Conservation (phyloP, 2,329 filamentous ascomycete species). For the Aspergillus pseudoviridinutans region DNA sequence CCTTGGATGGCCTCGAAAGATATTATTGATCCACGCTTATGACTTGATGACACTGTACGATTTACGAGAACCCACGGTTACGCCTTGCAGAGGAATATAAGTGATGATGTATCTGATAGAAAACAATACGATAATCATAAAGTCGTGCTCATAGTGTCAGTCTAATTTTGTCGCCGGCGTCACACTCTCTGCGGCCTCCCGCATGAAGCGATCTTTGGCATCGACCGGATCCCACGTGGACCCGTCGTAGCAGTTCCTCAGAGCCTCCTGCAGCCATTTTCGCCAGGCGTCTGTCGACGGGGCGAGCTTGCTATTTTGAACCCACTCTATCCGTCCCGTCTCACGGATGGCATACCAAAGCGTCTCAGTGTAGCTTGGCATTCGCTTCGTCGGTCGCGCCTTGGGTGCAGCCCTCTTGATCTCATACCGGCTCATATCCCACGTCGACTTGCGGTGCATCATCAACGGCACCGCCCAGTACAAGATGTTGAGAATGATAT, state of each 20-base stretch:
- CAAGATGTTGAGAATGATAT: conserved; percentile 57
- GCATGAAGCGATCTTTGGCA: neutral
- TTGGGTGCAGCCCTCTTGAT: conserved; percentile 43
- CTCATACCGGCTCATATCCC: conserved; percentile 55
- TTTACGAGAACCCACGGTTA: neutral
- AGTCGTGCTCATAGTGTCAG: neutral
- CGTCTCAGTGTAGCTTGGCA: conserved; percentile 50
- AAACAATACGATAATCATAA: neutral
- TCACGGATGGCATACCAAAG: conserved; percentile 58
- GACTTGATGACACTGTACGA: neutral
- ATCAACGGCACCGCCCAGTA: conserved; percentile 57
- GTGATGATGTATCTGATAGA: neutral
- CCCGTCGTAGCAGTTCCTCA: conserved; percentile 19
- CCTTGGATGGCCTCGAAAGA: neutral
- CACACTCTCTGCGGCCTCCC: neutral
- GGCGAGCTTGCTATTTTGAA: conserved; percentile 48
- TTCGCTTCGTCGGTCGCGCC: conserved; percentile 26
- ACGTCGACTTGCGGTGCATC: conserved; percentile 45
- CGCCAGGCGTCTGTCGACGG: conserved; percentile 40
- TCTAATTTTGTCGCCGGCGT: neutral
- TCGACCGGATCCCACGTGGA: conserved; percentile 11
- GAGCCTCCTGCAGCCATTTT: neutral
- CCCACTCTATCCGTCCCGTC: conserved; percentile 53
- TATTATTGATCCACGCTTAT: neutral
- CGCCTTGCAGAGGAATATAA: neutral